Base-by-base conservation (phyloP, 2,329 filamentous ascomycete genomes). In the Neofusicoccum kwambonambiense region DNA sequence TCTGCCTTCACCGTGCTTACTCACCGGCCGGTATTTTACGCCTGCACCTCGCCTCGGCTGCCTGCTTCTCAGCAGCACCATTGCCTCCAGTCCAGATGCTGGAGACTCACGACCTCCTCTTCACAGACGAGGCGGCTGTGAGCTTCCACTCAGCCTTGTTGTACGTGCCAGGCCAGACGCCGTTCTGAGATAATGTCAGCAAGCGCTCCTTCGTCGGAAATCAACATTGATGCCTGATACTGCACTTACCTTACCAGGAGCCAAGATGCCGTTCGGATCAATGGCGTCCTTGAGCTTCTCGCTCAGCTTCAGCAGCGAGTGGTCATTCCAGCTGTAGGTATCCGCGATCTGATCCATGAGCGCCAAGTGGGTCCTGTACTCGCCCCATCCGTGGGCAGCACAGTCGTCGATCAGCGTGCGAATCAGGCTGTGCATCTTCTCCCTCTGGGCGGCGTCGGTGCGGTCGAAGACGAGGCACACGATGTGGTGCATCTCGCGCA, bases 301-400 rank as follows among this genome's bases (percentile, higher is more conserved):
- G 63, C 81, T 81, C 45, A 82, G 75, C 45, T 74, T 74, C 76
- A 81, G 78, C 60, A 80, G 68, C 13, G 77, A 76, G 49, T 77
- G 75, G 37, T 78, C 69, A 57, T 81, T 80, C 73, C 76, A 83
- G 64, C 74, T 79, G 66, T 83, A 83, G 5, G 80, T 82, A 8
- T 71, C 74, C 0, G 79, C 77, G 12, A 83, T 77, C 70, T 83
- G 80, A 61, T 83, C 81, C 74, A 81, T 81, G 17, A 82, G 70
- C 6, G 77, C 75, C 44, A 83, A 68, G 67, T 83, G 80, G 0
- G 81, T 82, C 17, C 81, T 73, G 67, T 83, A 83, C 67, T 82
- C 80, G 49, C 79, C 79, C 65, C 78, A 81, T 2, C 79, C 79
- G 12, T 76, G 68, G 9, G 69, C 72, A 1, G 78, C 78, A 13